Base-by-base conservation (phyloP, 305 asterid species). In the Fraxinus velutina region DNA sequence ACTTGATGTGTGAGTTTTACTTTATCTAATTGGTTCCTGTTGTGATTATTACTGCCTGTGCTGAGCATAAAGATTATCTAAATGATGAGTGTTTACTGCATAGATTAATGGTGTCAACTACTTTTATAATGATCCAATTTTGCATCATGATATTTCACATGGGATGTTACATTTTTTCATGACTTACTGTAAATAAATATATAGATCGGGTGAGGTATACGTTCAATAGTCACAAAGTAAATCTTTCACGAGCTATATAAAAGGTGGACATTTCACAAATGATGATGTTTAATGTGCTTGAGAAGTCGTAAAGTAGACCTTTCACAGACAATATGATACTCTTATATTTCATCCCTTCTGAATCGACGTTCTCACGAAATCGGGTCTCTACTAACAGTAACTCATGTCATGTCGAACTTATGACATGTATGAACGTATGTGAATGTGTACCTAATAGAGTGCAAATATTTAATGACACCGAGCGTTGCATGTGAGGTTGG, bases 401-500 rank as follows among this genome's bases (percentile, higher is more conserved):
- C 6, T 47, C 57, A 50, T 15, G 62, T 15, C 62, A 50, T 15
- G 8, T 50, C 62, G 15, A 50, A 50, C 21, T 50, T 50, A 50
- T 15, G 62, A 50, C 62, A 1, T 50, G 62, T 15, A 50, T 5
- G 47, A 7, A 73, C 47, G 7, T 8, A 33, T 5, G 77, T 73
- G 77, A 73, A 73, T 13, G 22, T 73, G 27, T 30, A 19, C 5
- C 12, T 73, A 8, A 73, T 36, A 27, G 19, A 5, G 57, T 17
- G 78, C 24, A 5, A 3, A 8, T 29, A 73, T 6, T 73, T 33
- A 36, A 73, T 5, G 22, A 15, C 29, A n/a, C 24, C 9, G 2
- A 22, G 30, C 75, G 29, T 73, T 73, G 42, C 79, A 75, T 75
- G 79, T 75, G 79, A 75, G 79, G 66, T 75, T 75, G 79, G 79